Base-by-base conservation (phyloP, 495 filamentous ascomycete species). In the Penicillium tannophilum region DNA sequence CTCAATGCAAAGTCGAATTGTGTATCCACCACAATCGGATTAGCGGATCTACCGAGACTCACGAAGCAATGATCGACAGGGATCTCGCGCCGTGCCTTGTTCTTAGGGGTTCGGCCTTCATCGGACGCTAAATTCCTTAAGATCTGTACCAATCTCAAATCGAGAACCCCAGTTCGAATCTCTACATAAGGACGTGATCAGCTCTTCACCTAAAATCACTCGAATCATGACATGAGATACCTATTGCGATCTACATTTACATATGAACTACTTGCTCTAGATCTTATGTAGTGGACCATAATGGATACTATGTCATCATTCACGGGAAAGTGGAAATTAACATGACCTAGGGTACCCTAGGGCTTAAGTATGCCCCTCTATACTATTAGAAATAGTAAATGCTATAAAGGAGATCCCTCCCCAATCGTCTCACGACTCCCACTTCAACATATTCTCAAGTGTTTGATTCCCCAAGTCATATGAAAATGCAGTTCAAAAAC, bases 401-500 rank as follows among this genome's bases (percentile, higher is more conserved):
- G 4, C 33, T 36, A 36, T 36, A 11, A 36, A 36, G 12, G 42
- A 44, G 19, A 44, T 44, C n/a, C 14, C 42, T 3, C 42, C 42
- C 33, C 33, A 36, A 36, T 6, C 19, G 16, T 41, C 6, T 14
- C 31, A 30, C 30, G 41, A 33, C 17, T 17, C 24, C 20, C 42
- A 58, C 41, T 0, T 43, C 36, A 28, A 31, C 48, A 12, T 47
- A 47, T 14, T 47, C 36, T 41, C 20, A 23, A 2, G 20, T 41
- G 36, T 7, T 28, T 2, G 28, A 28, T 28, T 28, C 1, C n/a
- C 42, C 14, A 17, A 44, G n/a, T 17, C 8, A 49, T 11, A 10
- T 52, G 41, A 59, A 28, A 35, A 59, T 59, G 56, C 56, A 59
- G 42, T 54, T 59, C 41, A 59, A 53, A 19, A 59, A 50, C 56